Base-by-base conservation (phyloP, 2,329 filamentous ascomycete species). In the Penicillium sp. region DNA sequence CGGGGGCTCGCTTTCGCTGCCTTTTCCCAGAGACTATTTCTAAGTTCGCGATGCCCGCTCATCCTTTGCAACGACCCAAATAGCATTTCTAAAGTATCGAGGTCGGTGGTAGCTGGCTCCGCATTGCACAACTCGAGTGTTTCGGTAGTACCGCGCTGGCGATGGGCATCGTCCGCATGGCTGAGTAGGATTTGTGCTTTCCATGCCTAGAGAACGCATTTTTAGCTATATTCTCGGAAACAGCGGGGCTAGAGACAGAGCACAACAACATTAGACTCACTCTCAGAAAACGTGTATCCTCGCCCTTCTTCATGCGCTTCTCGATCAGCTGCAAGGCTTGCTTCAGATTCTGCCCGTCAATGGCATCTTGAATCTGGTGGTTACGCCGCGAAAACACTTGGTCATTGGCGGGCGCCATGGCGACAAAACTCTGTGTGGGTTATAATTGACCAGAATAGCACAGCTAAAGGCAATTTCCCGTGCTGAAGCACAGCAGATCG, bases 241-340 rank as follows among this genome's bases (percentile, higher is more conserved):
- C 24, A 39, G 1, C 8, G 7, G n/a, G 6, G 14, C 13, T 29
- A 19, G 49, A 49, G 28, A 36, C 33, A 39, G 4, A 31, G 3
- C 7, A 29, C 18, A 10, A n/a, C 18, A 19, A 8, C 11, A 24
- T 37, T 11, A 16, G 10, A 62, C 70, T 57, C 51, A 75, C 75
- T 61, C 66, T 73, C 28, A 78, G 54, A 54, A 76, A 77, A 3
- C 69, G 64, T 5, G 75, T 76, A 52, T 77, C 70, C 59, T 80
- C 77, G 29, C 77, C 77, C 62, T 86, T 86, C 70, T 85, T 83
- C 60, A 80, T 76, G 48, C 79, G 79, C 59, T 80, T 81, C 54
- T 80, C 77, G 48, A 78, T 78, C 18, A 80, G 65, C 62, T 80
- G 77, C 51, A 81, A 59, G 6, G 78, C 79, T 61, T 79, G 77